phyloP scores from a whole-genome alignment of 2,329 filamentous ascomycete genomes.

The Pestalotiopsis sp. region DNA sequence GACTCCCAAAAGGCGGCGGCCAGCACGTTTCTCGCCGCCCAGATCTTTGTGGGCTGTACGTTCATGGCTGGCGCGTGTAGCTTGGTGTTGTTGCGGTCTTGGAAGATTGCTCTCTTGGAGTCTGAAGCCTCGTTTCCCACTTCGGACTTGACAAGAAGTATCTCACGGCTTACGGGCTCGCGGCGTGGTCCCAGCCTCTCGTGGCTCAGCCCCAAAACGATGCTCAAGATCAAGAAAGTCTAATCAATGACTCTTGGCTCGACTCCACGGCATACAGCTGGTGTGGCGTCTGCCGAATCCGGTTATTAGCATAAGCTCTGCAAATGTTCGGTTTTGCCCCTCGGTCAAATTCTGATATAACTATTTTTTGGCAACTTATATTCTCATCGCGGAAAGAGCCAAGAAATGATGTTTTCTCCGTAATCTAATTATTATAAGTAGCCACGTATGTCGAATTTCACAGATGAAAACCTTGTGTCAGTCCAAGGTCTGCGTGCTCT shows the following conservation, averaged over 20 bases:
- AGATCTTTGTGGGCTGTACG: constrained; percentile 64
- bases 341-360: no score
- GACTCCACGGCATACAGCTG: no score
- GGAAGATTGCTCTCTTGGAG: constrained; percentile 50
- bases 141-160: neutral
- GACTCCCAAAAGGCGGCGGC: constrained; percentile 36
- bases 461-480: no score
- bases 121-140: neutral
- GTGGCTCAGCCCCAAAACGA: neutral
- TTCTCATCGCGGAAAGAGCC: no score
- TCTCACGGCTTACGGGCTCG: neutral
- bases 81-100: constrained; percentile 57
- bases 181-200: neutral
- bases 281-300: no score
- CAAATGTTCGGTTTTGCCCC: no score
- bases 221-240: neutral
- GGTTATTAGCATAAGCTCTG: no score
- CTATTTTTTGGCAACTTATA: no score
- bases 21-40: constrained; percentile 56
- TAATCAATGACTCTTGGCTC: neutral
- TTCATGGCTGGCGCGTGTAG: constrained; percentile 59
- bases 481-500: no score
- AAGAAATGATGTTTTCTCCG: no score
- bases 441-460: no score
- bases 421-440: no score